phyloP scores from a whole-genome alignment of 164 flowering plant genomes.

The Stephania japonica region DNA sequence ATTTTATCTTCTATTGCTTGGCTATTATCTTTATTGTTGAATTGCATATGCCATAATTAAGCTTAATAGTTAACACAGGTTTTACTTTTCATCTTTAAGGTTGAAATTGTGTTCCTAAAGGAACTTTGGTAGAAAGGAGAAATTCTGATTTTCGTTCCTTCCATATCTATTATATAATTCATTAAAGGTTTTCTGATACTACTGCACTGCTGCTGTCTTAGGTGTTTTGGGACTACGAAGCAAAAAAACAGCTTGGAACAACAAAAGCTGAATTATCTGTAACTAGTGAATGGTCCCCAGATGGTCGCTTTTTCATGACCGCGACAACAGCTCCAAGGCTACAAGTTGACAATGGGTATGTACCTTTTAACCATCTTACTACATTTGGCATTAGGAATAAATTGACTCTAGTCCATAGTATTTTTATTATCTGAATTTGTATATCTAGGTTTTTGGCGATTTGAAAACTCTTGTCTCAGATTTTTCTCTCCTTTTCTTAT shows the following conservation, averaged over 20 bases:
- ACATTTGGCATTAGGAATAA: neutral
- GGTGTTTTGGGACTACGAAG: slow-evolving; percentile 91
- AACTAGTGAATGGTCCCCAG: slow-evolving; percentile 96
- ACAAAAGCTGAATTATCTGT: slow-evolving; percentile 93
- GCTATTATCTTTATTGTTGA: neutral
- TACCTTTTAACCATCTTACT: neutral
- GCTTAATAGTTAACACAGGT: neutral
- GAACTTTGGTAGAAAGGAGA: neutral
- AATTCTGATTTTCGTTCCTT: neutral
- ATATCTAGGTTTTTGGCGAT: neutral
- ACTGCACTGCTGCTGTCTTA: slow-evolving; percentile 15
- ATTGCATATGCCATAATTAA: neutral
- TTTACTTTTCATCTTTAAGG: neutral
- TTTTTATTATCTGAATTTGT: neutral
- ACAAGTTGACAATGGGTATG: slow-evolving; percentile 97
- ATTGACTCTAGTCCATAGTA: neutral
- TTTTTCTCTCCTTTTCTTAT: neutral
- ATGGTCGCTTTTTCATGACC: slow-evolving; percentile 91
- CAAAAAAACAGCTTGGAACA: slow-evolving; percentile 67
- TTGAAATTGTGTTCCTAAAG: neutral
- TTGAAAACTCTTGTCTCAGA: neutral
- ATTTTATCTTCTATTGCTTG: too few relatives aligned
- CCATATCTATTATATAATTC: too few relatives aligned
- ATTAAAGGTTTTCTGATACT: neutral
- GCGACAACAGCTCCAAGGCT: slow-evolving; percentile 98